A percentile compares a stretch with the other conserved stretches of the same genome.
phyloP scores from a whole-genome alignment of 805 yeast genomes.

The Zygotorulaspora danielsina region DNA sequence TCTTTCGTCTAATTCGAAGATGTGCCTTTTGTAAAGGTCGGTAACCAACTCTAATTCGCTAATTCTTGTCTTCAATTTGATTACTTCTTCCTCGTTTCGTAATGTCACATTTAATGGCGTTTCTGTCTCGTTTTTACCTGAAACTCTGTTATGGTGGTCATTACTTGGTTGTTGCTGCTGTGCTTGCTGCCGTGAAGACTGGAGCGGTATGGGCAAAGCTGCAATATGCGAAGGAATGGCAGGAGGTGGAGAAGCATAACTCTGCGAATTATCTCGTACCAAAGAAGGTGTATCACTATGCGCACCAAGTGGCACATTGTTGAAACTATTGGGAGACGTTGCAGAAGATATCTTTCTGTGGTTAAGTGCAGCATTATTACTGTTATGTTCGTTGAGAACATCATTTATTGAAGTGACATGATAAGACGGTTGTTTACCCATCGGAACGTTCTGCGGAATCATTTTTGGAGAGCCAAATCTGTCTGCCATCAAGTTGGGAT shows the following conservation, averaged over 20 bases:
- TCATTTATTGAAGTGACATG: conserved; percentile 24
- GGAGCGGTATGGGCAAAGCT: conserved; percentile 3
- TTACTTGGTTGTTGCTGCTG: conserved; percentile 1
- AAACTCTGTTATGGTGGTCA: background rate
- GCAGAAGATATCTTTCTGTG: background rate
- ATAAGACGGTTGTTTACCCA: conserved; percentile 10
- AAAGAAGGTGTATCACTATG: conserved; percentile 9
- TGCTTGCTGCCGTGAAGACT: background rate
- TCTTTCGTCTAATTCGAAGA: conserved; percentile 65
- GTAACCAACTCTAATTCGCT: conserved; percentile 87
- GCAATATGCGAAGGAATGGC: conserved; percentile 5
- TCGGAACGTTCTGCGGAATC: conserved; percentile 6
- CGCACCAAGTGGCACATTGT: conserved; percentile 5
- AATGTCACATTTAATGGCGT: conserved; percentile 22
- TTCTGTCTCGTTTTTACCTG: conserved; percentile 18
- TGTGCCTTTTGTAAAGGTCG: conserved; percentile 78
- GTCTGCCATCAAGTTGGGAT: background rate
- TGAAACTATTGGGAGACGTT: background rate
- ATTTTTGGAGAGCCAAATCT: conserved; percentile 14
- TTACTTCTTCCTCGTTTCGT: conserved; percentile 35
- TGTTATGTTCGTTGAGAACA: conserved; percentile 10
- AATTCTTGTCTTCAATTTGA: conserved; percentile 64
- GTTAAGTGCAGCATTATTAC: background rate
- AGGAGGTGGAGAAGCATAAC: conserved; percentile 11
- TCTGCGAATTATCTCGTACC: conserved; percentile 10